A percentile compares a stretch with the other conserved stretches of the same genome.
Evolutionary conservation across 2,329 filamentous ascomycete genomes (phyloP).

Genomic region (Leptographium procerum): DNA sequence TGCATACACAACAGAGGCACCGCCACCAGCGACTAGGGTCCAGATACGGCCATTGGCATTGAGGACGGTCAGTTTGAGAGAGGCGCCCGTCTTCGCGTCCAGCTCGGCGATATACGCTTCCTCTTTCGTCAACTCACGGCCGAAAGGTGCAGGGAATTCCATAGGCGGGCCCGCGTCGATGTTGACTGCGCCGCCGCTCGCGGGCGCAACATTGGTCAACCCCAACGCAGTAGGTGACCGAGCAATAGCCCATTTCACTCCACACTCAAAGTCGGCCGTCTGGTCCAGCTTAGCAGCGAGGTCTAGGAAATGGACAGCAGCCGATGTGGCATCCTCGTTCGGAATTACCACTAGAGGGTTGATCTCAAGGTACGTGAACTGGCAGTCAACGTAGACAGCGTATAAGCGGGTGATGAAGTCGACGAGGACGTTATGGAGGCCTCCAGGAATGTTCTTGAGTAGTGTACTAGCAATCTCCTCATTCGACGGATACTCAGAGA

Average conservation of each 20-base stretch:
- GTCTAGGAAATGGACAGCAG: conserved; percentile 95
- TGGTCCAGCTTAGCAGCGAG: conserved; percentile 97
- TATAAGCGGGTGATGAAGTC: conserved; percentile 99
- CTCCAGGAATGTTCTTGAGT: conserved; percentile 86
- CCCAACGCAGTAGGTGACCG: conserved; percentile 83
- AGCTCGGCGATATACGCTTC: conserved; percentile 98
- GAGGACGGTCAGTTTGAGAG: conserved; percentile 93
- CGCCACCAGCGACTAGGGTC: conserved; percentile 97
- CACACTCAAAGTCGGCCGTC: conserved; percentile 98
- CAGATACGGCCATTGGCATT: conserved; percentile 88
- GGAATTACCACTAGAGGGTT: conserved; percentile 98
- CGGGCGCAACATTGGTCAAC: conserved; percentile 53
- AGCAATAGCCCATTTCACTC: conserved; percentile 97
- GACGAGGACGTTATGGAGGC: conserved; percentile 94
- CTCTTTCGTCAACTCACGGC: conserved; percentile 96
- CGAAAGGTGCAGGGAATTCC: conserved; percentile 98
- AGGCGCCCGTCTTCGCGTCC: conserved; percentile 98
- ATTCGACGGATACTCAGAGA: conserved; percentile 90
- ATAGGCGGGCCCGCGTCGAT: conserved; percentile 95
- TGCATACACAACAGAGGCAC: conserved; percentile 97
- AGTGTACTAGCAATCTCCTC: conserved; percentile 77
- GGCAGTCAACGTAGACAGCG: conserved; percentile 98
- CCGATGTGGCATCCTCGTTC: conserved; percentile 83
- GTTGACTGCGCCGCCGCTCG: conserved; percentile 65
- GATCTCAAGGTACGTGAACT: conserved; percentile 99